Evolutionary conservation across 495 filamentous ascomycete genomes (phyloP).

Genomic region (Penicillium simplicissimum): DNA sequence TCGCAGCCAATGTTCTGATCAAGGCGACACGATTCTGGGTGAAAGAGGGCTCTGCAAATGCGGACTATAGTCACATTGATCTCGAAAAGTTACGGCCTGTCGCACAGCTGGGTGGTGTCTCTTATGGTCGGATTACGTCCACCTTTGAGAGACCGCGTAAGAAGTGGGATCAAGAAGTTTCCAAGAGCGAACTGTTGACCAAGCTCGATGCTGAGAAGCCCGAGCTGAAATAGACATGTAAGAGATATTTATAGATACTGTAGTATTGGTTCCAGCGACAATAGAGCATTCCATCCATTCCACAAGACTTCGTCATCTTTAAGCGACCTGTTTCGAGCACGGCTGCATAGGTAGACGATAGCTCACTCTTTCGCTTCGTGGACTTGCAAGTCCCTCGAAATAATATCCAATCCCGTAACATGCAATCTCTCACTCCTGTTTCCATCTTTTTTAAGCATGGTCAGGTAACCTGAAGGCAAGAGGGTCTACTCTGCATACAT

Average conservation of each 20-base stretch:
- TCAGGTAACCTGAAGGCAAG: no score
- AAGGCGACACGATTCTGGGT: conserved; percentile 85
- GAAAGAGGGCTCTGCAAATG: conserved; percentile 75
- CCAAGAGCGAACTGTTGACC: conserved; percentile 43
- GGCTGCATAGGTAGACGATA: neutral
- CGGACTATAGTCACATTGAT: conserved; percentile 68
- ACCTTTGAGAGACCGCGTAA: conserved; percentile 69
- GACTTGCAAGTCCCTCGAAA: no score
- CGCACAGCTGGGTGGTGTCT: conserved; percentile 74
- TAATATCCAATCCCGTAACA: no score
- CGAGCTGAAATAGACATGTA: neutral
- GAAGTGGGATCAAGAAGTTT: conserved; percentile 56
- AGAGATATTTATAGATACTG: neutral
- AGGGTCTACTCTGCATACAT: no score
- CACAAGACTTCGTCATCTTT: no score
- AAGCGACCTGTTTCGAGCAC: neutral
- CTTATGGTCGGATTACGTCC: conserved; percentile 65
- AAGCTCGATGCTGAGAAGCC: conserved; percentile 39
- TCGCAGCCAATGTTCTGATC: conserved; percentile 68
- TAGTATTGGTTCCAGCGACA: no score
- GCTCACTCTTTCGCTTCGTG: no score
- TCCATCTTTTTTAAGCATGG: no score
- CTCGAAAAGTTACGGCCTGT: conserved; percentile 68
- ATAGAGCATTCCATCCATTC: no score
- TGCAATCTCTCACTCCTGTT: no score